These are phyloP conservation scores for Arthonia radiata DNA, from an alignment of 495 filamentous ascomycete genomes.

Conservation along the genomic window DNA sequence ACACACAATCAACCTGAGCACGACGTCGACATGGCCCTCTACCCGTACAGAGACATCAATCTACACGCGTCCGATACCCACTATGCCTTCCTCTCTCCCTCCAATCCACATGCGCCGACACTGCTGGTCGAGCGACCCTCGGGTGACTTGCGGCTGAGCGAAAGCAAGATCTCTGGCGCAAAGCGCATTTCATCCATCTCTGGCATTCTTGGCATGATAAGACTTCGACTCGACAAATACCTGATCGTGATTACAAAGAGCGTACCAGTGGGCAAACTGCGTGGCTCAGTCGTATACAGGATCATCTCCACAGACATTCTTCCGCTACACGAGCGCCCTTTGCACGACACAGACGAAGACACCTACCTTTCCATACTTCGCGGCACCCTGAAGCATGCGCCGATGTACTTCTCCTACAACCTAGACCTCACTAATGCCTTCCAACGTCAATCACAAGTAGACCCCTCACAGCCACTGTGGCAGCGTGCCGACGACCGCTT, in stretches of 20 bases:
- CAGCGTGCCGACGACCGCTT: slow-evolving; percentile 85
- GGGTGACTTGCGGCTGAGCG: slow-evolving; percentile 67
- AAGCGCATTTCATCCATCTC: slow-evolving; percentile 82
- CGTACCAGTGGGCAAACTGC: slow-evolving; percentile 67
- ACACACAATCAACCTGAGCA: too few relatives aligned
- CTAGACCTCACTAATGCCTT: slow-evolving; percentile 86
- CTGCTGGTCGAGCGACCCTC: slow-evolving; percentile 76
- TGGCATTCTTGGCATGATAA: slow-evolving; percentile 80
- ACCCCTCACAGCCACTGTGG: slow-evolving; percentile 55
- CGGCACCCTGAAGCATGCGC: slow-evolving; percentile 49
- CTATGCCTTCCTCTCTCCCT: slow-evolving; percentile 92
- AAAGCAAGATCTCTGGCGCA: slow-evolving; percentile 44
- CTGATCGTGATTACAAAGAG: slow-evolving; percentile 86
- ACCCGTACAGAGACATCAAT: slow-evolving; percentile 91
- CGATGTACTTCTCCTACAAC: slow-evolving; percentile 97
- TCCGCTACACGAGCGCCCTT: slow-evolving; percentile 70
- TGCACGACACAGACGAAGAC: slow-evolving; percentile 85
- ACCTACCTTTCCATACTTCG: slow-evolving; percentile 60
- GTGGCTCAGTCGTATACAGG: slow-evolving; percentile 85
- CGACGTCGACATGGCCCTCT: too few relatives aligned
- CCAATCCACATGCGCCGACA: slow-evolving; percentile 64
- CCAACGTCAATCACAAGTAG: slow-evolving; percentile 60
- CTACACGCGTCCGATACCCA: slow-evolving; percentile 71
- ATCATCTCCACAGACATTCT: slow-evolving; percentile 79
- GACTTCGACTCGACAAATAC: slow-evolving; percentile 56